phyloP scores from a whole-genome alignment of 2,329 filamentous ascomycete species.

The Aureobasidium musti region DNA sequence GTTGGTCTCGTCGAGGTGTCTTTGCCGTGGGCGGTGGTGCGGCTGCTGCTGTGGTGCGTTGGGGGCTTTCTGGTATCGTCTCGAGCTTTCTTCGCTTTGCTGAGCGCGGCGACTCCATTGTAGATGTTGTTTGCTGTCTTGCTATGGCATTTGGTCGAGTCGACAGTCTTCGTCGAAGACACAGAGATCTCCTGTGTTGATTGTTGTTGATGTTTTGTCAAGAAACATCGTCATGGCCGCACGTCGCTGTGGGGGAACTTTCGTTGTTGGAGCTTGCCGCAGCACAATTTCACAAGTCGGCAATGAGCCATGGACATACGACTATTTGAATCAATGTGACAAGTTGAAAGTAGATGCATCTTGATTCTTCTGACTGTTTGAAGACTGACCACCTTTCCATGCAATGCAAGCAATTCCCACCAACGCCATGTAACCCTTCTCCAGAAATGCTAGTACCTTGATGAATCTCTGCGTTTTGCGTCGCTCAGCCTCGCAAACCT shows the following conservation, averaged over 20 bases:
- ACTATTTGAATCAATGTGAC: too few species aligned
- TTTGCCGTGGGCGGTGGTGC: background rate
- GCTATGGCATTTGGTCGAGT: background rate
- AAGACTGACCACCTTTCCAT: background rate
- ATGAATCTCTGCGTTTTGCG: conserved; percentile 18
- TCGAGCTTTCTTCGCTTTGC: conserved; percentile 40
- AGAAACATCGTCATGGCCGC: background rate
- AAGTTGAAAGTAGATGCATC: background rate
- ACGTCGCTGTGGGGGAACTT: background rate
- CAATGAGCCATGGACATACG: too few species aligned
- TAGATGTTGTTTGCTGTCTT: background rate
- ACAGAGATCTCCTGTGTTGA: background rate
- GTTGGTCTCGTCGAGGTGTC: conserved; percentile 10
- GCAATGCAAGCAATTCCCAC: background rate
- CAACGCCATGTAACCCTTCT: background rate
- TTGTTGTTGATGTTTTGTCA: conserved; percentile 8
- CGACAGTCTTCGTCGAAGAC: background rate
- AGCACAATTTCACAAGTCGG: background rate
- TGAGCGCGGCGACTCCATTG: conserved; percentile 33
- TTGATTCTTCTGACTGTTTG: background rate
- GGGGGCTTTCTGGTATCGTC: conserved; percentile 28
- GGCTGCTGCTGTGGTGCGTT: conserved; percentile 8
- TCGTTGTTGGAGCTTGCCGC: background rate
- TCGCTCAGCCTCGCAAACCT: conserved; percentile 36
- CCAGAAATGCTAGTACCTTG: conserved; percentile 16